Evolutionary conservation across 257 asterid genomes (phyloP), one percentile per base, ranked within the genome.

Genomic region (Thymus mandschuricus): DNA sequence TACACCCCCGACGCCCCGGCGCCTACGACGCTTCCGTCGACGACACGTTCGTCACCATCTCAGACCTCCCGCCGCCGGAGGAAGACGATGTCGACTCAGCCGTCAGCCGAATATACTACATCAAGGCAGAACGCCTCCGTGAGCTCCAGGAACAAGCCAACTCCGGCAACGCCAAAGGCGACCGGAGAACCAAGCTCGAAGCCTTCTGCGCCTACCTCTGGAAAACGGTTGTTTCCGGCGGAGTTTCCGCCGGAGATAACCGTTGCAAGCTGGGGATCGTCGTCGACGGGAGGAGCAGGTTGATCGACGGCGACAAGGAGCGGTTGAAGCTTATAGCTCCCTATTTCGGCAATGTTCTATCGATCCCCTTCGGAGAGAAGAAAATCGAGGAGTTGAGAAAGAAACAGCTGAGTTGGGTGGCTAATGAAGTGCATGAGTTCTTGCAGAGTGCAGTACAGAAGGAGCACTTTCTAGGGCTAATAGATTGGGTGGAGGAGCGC

Each of bases 401-500:
- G 54, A 80, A 64, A 11, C 49, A 87, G 5, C 6, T 89, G 52
- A 81, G 70, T 60, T 79, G 80, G 81, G 79, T 75, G 49, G 92
- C 95, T 0, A 57, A 74, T 10, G 86, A 77, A 43, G 80, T 89
- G 11, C 92, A 83, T 5, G 72, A 70, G 10, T 83, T 89, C 58
- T 28, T 89, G 48, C 69, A 71, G 0, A 34, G 5, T 0, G 88
- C 87, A 0, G 51, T 71, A 38, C 76, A 83, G 1, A 81, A 74
- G 46, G 96, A 91, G 66, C 97, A 91, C 75, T 91, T 89, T 63
- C 80, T 87, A 1, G 96, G 87, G 54, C 68, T 91, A 74, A 73
- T 89, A 2, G 96, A 89, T 56, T 89, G 81, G 83, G 92, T 91
- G 68, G 97, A 91, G 82, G 86, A 80, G 79, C 86, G 72, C 48